These are phyloP conservation scores for Verticillium dahliae DNA, from an alignment of 2,329 filamentous ascomycete genomes.

Conservation along the genomic window DNA sequence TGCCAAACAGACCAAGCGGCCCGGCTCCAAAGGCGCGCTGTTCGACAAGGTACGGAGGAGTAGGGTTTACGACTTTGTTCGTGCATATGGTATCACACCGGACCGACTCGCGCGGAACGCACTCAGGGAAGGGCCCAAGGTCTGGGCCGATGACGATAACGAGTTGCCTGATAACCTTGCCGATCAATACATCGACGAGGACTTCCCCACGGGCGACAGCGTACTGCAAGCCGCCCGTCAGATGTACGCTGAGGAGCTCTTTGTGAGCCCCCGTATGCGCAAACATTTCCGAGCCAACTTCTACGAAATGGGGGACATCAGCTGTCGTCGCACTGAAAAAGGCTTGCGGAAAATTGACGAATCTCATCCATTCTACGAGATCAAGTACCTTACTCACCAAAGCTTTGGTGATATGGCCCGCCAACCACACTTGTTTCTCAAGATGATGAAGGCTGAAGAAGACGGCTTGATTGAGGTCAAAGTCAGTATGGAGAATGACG, in stretches of 20 bases:
- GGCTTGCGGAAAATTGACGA: constrained; percentile 90
- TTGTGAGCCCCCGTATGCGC: constrained; percentile 80
- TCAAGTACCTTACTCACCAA: constrained; percentile 92
- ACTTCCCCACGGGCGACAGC: constrained; percentile 68
- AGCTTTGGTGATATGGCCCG: constrained; percentile 74
- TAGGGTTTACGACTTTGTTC: constrained; percentile 74
- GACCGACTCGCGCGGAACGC: constrained; percentile 86
- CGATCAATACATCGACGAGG: constrained; percentile 65
- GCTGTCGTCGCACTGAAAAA: constrained; percentile 88
- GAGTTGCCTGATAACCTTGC: constrained; percentile 81
- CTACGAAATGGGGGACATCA: constrained; percentile 77
- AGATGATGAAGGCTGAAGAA: constrained; percentile 96
- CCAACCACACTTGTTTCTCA: constrained; percentile 83
- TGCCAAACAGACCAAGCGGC: constrained; percentile 65
- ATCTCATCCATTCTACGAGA: constrained; percentile 91
- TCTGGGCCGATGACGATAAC: constrained; percentile 77
- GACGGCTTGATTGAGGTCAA: constrained; percentile 86
- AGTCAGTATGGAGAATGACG: constrained; percentile 68
- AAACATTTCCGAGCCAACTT: constrained; percentile 78
- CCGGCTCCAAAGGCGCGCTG: constrained; percentile 72
- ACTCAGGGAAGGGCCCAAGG: constrained; percentile 68
- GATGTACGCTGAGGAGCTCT: constrained; percentile 88
- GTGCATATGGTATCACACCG: constrained; percentile 82
- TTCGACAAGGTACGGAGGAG: constrained; percentile 81
- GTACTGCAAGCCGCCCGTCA: constrained; percentile 75